Percentiles rank a stretch among this genome's conserved stretches.
Conservation (phyloP, 768 basidiomycete genomes). For the Pisolithus microcarpus region DNA sequence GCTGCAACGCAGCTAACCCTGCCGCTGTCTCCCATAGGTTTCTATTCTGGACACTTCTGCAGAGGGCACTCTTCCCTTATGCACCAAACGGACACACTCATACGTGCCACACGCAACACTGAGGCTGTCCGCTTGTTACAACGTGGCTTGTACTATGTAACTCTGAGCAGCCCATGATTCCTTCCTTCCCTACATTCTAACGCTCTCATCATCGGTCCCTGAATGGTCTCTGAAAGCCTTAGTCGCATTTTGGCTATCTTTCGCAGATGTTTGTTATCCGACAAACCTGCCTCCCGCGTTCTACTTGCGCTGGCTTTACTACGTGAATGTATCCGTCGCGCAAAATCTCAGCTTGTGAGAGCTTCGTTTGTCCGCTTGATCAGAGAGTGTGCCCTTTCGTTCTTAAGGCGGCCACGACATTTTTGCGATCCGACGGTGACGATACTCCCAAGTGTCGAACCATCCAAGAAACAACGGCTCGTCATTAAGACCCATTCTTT, state of each 20-base stretch:
- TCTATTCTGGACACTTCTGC: background rate
- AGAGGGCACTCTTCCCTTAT: slow-evolving; percentile 1
- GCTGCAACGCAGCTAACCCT: background rate
- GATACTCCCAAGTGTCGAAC: slow-evolving; percentile 3
- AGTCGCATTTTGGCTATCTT: background rate
- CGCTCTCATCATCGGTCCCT: background rate
- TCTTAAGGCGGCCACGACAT: background rate
- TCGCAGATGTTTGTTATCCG: background rate
- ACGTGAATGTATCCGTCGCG: background rate
- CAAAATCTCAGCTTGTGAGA: background rate
- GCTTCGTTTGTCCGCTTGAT: background rate
- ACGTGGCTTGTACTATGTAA: slow-evolving; percentile 2
- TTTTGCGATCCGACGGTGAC: background rate
- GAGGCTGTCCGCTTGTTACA: slow-evolving; percentile 5
- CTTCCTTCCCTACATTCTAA: background rate
- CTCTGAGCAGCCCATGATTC: background rate
- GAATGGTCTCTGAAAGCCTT: slow-evolving; percentile 2
- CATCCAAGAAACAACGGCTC: slow-evolving; percentile 2
- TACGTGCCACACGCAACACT: background rate
- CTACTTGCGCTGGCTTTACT: slow-evolving; percentile 3
- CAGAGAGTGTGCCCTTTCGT: background rate
- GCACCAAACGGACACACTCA: slow-evolving; percentile 1
- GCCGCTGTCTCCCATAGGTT: background rate
- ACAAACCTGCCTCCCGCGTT: background rate
- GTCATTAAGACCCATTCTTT: slow-evolving; percentile 1